Evolutionary conservation across 768 basidiomycete genomes (phyloP).

Genomic region (Trametes cinnabarina): DNA sequence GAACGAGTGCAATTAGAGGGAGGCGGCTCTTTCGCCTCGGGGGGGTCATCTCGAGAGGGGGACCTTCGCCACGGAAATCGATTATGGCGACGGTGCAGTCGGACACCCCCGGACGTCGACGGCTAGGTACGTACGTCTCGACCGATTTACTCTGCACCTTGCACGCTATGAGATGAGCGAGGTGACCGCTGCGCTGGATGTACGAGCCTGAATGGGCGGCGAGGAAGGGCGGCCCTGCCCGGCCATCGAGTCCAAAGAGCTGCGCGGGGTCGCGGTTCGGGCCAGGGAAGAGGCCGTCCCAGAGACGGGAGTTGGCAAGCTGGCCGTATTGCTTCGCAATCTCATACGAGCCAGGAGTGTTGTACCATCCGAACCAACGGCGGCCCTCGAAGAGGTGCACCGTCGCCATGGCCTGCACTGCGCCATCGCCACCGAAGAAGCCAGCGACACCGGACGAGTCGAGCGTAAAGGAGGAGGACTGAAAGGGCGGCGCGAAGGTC

Average conservation of each 20-base stretch:
- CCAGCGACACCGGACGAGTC: conserved; percentile 13
- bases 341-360: conserved; percentile 16
- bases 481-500: not conserved
- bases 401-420: conserved; percentile 15
- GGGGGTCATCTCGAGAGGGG: not conserved
- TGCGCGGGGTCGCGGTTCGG: conserved; percentile 10
- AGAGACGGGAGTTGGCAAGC: conserved; percentile 14
- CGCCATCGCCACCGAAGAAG: conserved; percentile 19
- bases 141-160: not conserved
- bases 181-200: conserved; percentile 7
- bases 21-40: not conserved
- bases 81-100: conserved; percentile 1
- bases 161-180: conserved; percentile 13
- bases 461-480: conserved; percentile 6
- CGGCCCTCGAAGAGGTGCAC: conserved; percentile 13
- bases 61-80: not conserved
- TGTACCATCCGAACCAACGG: conserved; percentile 18
- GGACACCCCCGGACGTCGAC: not conserved
- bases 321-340: conserved; percentile 19
- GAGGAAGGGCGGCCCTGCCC: conserved; percentile 8
- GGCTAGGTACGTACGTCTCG: not conserved
- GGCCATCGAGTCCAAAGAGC: conserved; percentile 17
- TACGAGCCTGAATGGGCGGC: conserved; percentile 10
- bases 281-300: conserved; percentile 18
- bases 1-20: not conserved